Evolutionary conservation across 2,329 filamentous ascomycete genomes (phyloP).

Genomic region (Aspergillus versicolor): DNA sequence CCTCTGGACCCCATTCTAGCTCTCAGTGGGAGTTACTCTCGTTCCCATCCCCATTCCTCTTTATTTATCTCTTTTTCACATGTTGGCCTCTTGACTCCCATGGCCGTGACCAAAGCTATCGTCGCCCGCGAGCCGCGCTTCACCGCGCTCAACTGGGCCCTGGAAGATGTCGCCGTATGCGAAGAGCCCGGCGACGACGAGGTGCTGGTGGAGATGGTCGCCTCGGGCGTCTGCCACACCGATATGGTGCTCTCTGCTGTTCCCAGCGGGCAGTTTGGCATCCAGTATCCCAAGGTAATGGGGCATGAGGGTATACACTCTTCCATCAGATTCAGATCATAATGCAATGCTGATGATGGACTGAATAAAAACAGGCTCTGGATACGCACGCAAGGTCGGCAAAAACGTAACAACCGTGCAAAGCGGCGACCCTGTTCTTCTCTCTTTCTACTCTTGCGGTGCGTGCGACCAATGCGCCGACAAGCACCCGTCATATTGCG

Average conservation of each 20-base stretch:
- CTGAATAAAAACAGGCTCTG: conserved; percentile 15
- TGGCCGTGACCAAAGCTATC: conserved; percentile 3
- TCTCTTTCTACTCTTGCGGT: conserved; percentile 36
- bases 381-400: conserved; percentile 15
- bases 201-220: conserved; percentile 17
- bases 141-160: not conserved
- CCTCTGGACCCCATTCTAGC: too few species aligned
- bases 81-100: not conserved
- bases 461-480: conserved; percentile 30
- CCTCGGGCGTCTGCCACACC: conserved; percentile 21
- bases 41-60: too few species aligned
- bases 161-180: not conserved
- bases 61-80: too few species aligned
- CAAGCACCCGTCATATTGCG: conserved; percentile 31
- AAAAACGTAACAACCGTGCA: conserved; percentile 14
- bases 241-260: conserved; percentile 16
- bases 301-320: conserved; percentile 27
- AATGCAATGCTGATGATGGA: not conserved
- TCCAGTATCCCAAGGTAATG: conserved; percentile 26
- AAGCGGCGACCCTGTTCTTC: conserved; percentile 29
- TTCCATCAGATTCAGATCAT: not conserved
- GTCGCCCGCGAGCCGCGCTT: conserved; percentile 5
- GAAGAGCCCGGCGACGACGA: conserved; percentile 15
- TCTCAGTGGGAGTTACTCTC: too few species aligned
- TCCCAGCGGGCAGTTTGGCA: conserved; percentile 4